Evolutionary conservation across 2,329 filamentous ascomycete genomes (phyloP).

Genomic region (Aspergillus hiratsukae): DNA sequence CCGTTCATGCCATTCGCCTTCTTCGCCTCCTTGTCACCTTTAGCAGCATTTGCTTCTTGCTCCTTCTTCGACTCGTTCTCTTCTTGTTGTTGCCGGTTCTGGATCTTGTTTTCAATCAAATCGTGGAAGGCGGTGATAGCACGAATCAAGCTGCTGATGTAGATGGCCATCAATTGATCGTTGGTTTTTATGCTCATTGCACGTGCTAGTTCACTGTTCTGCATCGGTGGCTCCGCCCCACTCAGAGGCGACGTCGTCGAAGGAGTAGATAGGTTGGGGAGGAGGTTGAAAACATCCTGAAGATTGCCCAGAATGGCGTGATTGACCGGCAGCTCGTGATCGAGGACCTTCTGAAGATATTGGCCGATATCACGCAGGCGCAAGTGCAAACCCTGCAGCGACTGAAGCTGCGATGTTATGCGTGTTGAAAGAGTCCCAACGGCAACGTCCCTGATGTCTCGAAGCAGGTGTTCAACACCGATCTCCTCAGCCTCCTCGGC

Average conservation of each 20-base stretch:
- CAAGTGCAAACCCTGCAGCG: constrained; percentile 90
- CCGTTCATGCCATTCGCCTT: constrained; percentile 43
- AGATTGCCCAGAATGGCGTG: constrained; percentile 95
- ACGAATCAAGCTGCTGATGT: constrained; percentile 91
- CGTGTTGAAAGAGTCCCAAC: constrained; percentile 94
- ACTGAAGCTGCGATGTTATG: constrained; percentile 96
- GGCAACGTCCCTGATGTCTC: constrained; percentile 96
- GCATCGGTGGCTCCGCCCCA: constrained; percentile 52
- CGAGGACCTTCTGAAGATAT: constrained; percentile 93
- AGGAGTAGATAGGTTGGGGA: constrained; percentile 90
- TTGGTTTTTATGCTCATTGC: constrained; percentile 99
- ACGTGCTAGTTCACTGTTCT: constrained; percentile 82
- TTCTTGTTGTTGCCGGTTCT: constrained; percentile 95
- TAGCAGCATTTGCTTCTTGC: constrained; percentile 59
- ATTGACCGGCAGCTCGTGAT: constrained; percentile 89
- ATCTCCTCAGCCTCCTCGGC: constrained; percentile 99
- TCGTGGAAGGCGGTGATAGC: constrained; percentile 99
- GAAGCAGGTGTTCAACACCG: constrained; percentile 92
- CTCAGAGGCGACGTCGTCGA: constrained; percentile 57
- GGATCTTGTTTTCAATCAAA: constrained; percentile 99
- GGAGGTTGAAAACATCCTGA: constrained; percentile 98
- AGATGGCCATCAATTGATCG: constrained; percentile 97
- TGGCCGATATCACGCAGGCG: constrained; percentile 91
- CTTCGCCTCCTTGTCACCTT: constrained; percentile 60
- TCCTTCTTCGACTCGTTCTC: constrained; percentile 84